Evolutionary conservation across 495 filamentous ascomycete species (phyloP).

Genomic region (Penicillium taxi): DNA sequence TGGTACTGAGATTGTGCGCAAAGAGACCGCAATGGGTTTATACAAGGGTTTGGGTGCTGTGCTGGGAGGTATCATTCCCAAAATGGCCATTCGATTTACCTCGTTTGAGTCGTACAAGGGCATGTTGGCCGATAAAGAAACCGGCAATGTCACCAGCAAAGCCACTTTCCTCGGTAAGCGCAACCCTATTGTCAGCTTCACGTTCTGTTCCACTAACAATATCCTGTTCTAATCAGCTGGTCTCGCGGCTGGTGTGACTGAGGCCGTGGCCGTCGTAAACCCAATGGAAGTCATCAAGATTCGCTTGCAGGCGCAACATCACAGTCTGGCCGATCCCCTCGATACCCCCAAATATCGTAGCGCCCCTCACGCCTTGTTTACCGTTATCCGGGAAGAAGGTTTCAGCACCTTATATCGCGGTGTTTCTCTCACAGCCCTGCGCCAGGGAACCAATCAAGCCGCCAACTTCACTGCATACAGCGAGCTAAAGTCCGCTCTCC

Average conservation of each 20-base stretch:
- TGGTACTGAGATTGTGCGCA: constrained; percentile 75
- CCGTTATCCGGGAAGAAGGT: constrained; percentile 86
- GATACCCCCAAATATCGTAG: constrained; percentile 95
- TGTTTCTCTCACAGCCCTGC: constrained; percentile 83
- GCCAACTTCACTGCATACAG: constrained; percentile 99
- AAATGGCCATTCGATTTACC: constrained; percentile 99
- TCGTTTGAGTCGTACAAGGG: constrained; percentile 95
- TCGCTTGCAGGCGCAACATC: constrained; percentile 91
- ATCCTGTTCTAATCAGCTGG: constrained; percentile 54
- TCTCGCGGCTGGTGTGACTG: constrained; percentile 85
- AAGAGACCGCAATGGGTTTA: constrained; percentile 83
- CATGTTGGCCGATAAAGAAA: constrained; percentile 61
- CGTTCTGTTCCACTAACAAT: not conserved
- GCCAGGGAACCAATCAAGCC: constrained; percentile 95
- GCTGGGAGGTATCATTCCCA: constrained; percentile 92
- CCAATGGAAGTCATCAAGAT: constrained; percentile 99
- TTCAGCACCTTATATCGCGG: constrained; percentile 81
- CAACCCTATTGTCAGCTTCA: not conserved
- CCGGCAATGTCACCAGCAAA: constrained; percentile 60
- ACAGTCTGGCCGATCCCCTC: constrained; percentile 86
- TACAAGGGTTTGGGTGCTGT: constrained; percentile 98
- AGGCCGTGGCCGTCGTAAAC: constrained; percentile 91
- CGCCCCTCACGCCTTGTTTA: constrained; percentile 90
- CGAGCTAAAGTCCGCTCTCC: constrained; percentile 74
- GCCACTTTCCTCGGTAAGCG: constrained; percentile 71